A percentile compares a stretch with the other conserved stretches of the same genome.
Evolutionary conservation across 106 monocot genomes (phyloP).

Genomic region (Vanilla planifolia): DNA sequence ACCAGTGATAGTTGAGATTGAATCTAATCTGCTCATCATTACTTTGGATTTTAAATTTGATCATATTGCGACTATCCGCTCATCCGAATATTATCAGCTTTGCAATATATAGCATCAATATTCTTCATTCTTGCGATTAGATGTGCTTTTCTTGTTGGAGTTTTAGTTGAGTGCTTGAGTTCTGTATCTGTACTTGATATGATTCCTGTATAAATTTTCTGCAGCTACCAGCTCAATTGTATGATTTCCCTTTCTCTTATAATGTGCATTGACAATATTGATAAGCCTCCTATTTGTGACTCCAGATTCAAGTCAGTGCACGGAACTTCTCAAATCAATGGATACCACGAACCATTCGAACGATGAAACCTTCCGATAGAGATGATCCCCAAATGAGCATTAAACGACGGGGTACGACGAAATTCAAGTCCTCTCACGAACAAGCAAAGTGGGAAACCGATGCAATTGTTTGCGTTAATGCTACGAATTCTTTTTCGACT

Average conservation of each 20-base stretch:
- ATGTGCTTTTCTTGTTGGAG: too few species aligned
- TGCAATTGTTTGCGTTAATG: slow-evolving; percentile 18
- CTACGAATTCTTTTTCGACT: slow-evolving; percentile 1
- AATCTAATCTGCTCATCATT: too few species aligned
- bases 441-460: slow-evolving; percentile 25
- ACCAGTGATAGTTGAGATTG: too few species aligned
- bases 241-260: neutral
- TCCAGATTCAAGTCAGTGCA: slow-evolving; percentile 79
- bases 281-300: neutral
- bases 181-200: too few species aligned
- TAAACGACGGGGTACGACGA: slow-evolving; percentile 18
- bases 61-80: too few species aligned
- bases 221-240: neutral
- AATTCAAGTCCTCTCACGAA: slow-evolving; percentile 11
- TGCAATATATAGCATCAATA: too few species aligned
- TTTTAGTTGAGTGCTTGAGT: too few species aligned
- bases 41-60: too few species aligned
- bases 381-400: slow-evolving; percentile 13
- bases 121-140: too few species aligned
- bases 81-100: too few species aligned
- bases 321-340: slow-evolving; percentile 67
- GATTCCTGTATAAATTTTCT: neutral
- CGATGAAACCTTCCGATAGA: slow-evolving; percentile 27
- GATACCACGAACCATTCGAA: slow-evolving; percentile 41
- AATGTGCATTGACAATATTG: neutral